These are phyloP conservation scores for Apophysomyces ossiformis DNA, from an alignment of 371 early-diverging fungal species.

Conservation along the genomic window DNA sequence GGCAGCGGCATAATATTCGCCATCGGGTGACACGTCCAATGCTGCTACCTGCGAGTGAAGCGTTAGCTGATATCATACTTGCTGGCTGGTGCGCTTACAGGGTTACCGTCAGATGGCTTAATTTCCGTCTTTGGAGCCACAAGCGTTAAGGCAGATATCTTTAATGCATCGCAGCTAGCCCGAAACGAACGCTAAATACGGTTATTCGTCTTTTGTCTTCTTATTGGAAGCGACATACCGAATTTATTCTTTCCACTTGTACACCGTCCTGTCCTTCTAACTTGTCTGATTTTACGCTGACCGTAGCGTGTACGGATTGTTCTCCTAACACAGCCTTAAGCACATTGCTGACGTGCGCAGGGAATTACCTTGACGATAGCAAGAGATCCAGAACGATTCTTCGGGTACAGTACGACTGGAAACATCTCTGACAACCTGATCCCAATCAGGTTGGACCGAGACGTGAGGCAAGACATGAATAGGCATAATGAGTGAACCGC, in stretches of 20 bases:
- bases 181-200: conserved; percentile 46
- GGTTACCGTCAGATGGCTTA: conserved; percentile 18
- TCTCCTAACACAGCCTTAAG: conserved; percentile 13
- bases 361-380: conserved; percentile 50
- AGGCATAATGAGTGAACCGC: neutral
- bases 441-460: conserved; percentile 52
- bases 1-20: conserved; percentile 55
- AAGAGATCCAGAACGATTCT: conserved; percentile 59
- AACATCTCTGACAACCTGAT: conserved; percentile 40
- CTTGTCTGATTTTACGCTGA: conserved; percentile 1
- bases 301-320: conserved; percentile 16
- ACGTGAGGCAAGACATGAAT: conserved; percentile 37
- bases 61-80: neutral
- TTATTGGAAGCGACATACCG: conserved; percentile 25
- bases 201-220: conserved; percentile 1
- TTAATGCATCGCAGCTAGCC: conserved; percentile 33
- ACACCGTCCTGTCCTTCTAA: conserved; percentile 34
- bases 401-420: conserved; percentile 26
- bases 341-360: neutral
- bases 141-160: conserved; percentile 27
- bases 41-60: conserved; percentile 39
- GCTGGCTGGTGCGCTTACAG: conserved; percentile 6
- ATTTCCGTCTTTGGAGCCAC: conserved; percentile 30
- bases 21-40: conserved; percentile 61
- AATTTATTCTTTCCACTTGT: conserved; percentile 26